Conservation (phyloP, 1,284 basidiomycete genomes). For the Ceratobasidium theobromae region DNA sequence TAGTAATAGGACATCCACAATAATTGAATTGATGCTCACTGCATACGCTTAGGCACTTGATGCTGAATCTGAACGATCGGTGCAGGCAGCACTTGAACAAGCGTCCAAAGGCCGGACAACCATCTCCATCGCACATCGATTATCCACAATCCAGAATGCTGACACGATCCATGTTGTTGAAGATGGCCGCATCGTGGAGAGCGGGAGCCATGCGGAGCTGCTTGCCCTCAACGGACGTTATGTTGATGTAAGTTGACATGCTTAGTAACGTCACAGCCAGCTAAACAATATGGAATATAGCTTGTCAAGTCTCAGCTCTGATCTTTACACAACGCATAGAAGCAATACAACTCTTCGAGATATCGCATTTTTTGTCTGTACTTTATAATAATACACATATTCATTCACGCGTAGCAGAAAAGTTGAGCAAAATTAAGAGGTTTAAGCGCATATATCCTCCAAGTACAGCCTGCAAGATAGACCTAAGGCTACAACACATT, state of each 20-base stretch:
- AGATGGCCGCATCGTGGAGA: conserved; percentile 45
- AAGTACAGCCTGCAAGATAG: too few species aligned
- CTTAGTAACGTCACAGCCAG: too few species aligned
- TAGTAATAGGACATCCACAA: not conserved
- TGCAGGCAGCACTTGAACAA: conserved; percentile 47
- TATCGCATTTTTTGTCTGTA: too few species aligned
- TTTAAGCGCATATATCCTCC: too few species aligned
- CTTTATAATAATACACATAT: too few species aligned
- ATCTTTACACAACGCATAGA: too few species aligned
- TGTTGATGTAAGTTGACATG: conserved; percentile 40
- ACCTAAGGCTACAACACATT: too few species aligned
- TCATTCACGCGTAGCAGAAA: too few species aligned
- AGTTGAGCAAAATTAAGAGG: too few species aligned
- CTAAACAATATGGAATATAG: too few species aligned
- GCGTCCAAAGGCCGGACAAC: conserved; percentile 42
- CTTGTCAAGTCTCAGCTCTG: too few species aligned
- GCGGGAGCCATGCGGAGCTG: conserved; percentile 45
- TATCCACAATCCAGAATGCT: conserved; percentile 44
- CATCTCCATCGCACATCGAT: conserved; percentile 46
- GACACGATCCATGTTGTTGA: conserved; percentile 47
- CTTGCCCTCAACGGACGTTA: conserved; percentile 43
- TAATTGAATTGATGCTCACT: not conserved
- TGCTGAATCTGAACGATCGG: conserved; percentile 43
- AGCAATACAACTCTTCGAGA: too few species aligned
- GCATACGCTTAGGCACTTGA: conserved; percentile 39